Base-by-base conservation (phyloP, 2,329 filamentous ascomycete genomes). In the Aspergillus sp. region DNA sequence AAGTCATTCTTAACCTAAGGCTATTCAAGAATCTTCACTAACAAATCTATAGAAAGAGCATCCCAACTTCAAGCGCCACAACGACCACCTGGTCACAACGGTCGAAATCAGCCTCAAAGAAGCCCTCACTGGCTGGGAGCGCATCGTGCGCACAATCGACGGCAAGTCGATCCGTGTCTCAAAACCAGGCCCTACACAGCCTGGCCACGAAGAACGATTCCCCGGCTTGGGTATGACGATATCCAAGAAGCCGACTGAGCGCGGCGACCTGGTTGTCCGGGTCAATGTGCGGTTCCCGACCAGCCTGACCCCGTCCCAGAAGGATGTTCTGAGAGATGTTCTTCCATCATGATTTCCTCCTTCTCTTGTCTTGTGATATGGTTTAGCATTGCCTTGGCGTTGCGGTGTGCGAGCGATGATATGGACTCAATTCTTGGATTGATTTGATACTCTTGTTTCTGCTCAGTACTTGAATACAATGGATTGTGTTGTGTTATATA, bases 201-300 rank as follows among this genome's bases (percentile, higher is more conserved):
- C 91, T 0, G 88, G 86, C 10, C 87, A 83, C 66, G 83, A 83
- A 59, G 90, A 96, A 56, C 76, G 77, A 27, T 98, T 87, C 64
- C 93, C 93, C 0, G 80, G 81, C 4, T 77, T 88, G n/a, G 93
- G 93, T 50, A 97, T 98, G 93, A 90, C 90, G 33, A 83, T 93
- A 61, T 88, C 88, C 52, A 97, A 95, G 79, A 91, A 90, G 65
- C 88, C 88, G 0, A 82, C 75, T 50, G 80, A 90, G 60, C 81
- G 91, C 48, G 93, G 93, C 20, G 89, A 95, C 64, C 88, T 98
- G 56, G 73, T 97, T 49, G 79, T 98, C 50, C 86, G 84, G 51
- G 90, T 95, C 61, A 93, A 93, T 63, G 90, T 98, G 67, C 90
- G 88, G 64, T 97, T 95, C 74, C 93, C 93, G 0, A 84, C 83